These are phyloP conservation scores for Umbelopsis sp. DNA, from an alignment of 371 early-diverging fungal genomes.

Conservation along the genomic window DNA sequence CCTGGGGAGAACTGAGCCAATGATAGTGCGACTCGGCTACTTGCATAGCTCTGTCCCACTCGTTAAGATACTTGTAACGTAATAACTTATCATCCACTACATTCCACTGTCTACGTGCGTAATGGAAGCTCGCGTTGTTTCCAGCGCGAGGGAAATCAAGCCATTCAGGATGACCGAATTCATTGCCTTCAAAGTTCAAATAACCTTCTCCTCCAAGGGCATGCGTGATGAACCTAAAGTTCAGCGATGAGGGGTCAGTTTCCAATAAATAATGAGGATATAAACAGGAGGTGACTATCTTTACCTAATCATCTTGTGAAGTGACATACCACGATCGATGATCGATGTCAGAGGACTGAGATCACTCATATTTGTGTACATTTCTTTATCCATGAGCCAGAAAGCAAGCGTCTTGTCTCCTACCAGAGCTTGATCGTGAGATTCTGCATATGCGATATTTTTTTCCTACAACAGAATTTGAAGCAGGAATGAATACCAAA, in stretches of 20 bases:
- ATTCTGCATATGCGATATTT: conserved; percentile 92
- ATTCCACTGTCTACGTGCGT: conserved; percentile 94
- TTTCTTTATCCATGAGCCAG: conserved; percentile 99
- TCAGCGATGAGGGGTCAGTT: neutral
- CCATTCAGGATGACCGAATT: conserved; percentile 99
- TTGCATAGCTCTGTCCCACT: conserved; percentile 89
- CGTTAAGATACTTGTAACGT: conserved; percentile 90
- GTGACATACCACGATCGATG: conserved; percentile 91
- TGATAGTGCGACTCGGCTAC: conserved; percentile 66
- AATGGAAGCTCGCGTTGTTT: conserved; percentile 88
- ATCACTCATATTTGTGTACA: conserved; percentile 95
- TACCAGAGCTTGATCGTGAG: conserved; percentile 98
- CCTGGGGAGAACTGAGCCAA: conserved; percentile 76
- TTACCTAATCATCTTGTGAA: conserved; percentile 95
- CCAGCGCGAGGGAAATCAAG: conserved; percentile 97
- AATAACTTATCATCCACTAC: conserved; percentile 84
- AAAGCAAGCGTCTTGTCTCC: conserved; percentile 98
- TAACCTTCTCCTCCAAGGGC: conserved; percentile 95
- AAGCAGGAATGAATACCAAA: neutral
- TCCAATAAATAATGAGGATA: neutral
- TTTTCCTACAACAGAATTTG: conserved; percentile 61
- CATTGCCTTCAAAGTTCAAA: conserved; percentile 95
- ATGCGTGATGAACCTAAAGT: conserved; percentile 72
- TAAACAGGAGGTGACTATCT: too few relatives aligned
- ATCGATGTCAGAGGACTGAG: conserved; percentile 80